Evolutionary conservation across 1,284 basidiomycete genomes (phyloP), one percentile per base, ranked within the genome.

Genomic region (Schizopora paradoxa): DNA sequence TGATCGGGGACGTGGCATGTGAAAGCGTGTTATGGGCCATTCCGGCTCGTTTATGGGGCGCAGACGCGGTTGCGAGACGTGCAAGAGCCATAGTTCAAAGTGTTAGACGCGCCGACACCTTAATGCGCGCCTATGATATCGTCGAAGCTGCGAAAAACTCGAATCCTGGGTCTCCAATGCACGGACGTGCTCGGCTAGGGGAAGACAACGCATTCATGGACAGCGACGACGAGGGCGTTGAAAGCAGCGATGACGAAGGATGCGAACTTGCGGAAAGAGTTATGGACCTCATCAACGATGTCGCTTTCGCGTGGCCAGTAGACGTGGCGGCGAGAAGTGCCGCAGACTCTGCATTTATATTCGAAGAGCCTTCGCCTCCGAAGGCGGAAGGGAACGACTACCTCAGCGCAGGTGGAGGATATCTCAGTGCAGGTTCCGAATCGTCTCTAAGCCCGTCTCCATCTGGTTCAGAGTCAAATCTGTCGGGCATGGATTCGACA

Each of bases 41-140:
- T 2, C 66, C 75, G 5, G 72, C 74, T 1, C 81, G 78, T 4
- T 59, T 72, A 5, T 87, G 84, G 84, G 76, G 74, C 0, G 64
- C 79, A 0, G 54, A 72, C 1, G 75, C 71, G 28, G 77, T 78
- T 44, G 73, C 77, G 13, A 74, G 82, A 31, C 70, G 85, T 29
- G 65, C 86, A 46, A 79, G 81, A 41, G 84, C 85, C 4, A 70
- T 87, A 32, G 84, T 81, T 53, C 82, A 84, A 58, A 81, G 77
- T 6, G 65, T 86, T 37, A 65, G 61, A 29, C 81, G 78, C 53
- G 72, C 82, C 1, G 77, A 70, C 52, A 64, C 66, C 29, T 59
- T 87, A 40, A 67, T 86, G 43, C 75, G 79, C 34, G 74, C 77
- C 3, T 87, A 87, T 57, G 85, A 87, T 52, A 82, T 87, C 48